Percentiles rank a stretch among this genome's conserved stretches.
phyloP scores from a whole-genome alignment of 495 filamentous ascomycete genomes.

The Neurospora africana region DNA sequence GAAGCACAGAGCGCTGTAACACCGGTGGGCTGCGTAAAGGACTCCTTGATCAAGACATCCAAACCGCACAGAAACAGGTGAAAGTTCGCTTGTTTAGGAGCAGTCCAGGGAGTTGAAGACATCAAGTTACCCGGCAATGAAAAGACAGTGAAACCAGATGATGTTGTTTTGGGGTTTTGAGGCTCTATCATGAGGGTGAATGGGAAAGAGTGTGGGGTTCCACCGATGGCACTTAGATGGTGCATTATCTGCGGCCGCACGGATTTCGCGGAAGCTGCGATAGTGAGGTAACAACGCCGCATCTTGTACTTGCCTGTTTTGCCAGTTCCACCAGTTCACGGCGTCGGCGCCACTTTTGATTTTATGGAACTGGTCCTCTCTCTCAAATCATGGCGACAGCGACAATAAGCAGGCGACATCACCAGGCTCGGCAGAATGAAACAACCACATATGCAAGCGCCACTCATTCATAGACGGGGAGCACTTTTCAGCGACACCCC shows the following conservation, averaged over 20 bases:
- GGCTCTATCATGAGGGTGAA: background rate
- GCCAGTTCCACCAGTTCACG: background rate
- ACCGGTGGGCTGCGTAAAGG: no score
- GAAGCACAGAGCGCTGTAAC: no score
- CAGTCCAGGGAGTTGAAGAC: background rate
- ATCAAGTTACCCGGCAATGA: background rate
- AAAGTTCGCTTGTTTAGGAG: background rate
- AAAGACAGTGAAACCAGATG: background rate
- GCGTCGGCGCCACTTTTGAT: background rate
- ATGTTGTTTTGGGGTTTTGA: background rate
- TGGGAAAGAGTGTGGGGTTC: background rate
- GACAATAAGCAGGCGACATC: background rate
- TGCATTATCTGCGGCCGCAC: background rate
- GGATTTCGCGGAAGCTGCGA: background rate
- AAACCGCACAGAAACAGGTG: no score
- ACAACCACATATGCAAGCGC: background rate
- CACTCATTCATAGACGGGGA: background rate
- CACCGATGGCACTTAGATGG: background rate
- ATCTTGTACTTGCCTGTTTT: background rate
- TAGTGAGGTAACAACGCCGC: background rate
- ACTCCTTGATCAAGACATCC: no score
- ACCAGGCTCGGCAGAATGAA: background rate
- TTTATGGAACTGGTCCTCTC: background rate
- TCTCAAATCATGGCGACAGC: background rate
- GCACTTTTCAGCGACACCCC: background rate